Conservation (phyloP, 768 basidiomycete species). For the Tylopilus sp. region DNA sequence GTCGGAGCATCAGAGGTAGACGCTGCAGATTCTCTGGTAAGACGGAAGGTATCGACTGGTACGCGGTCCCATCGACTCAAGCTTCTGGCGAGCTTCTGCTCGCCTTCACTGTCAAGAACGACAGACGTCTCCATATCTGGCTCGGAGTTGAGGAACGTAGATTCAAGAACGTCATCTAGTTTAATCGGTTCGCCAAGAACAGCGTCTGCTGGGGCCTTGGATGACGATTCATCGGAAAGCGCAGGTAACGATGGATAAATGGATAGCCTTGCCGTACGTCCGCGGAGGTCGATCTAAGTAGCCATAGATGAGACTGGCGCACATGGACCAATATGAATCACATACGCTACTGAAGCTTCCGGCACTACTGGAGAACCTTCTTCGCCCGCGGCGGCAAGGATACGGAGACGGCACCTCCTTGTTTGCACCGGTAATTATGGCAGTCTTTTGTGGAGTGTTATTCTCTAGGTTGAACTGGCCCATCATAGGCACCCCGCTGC, state of each 20-base stretch:
- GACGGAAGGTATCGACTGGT: conserved; percentile 69
- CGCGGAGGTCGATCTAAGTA: conserved; percentile 28
- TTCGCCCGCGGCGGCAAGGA: conserved; percentile 23
- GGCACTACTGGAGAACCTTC: conserved; percentile 28
- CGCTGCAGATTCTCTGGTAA: conserved; percentile 42
- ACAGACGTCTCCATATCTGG: conserved; percentile 34
- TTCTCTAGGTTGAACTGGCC: conserved; percentile 34
- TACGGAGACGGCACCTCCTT: conserved; percentile 34
- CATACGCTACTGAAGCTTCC: conserved; percentile 38
- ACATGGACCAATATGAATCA: conserved; percentile 9
- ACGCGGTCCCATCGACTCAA: conserved; percentile 73
- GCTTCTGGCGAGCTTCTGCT: conserved; percentile 42
- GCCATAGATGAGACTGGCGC: conserved; percentile 5
- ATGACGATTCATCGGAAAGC: conserved; percentile 35
- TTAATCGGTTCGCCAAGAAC: conserved; percentile 48
- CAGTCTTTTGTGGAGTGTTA: conserved; percentile 16
- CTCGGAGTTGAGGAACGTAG: conserved; percentile 65
- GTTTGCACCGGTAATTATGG: conserved; percentile 29
- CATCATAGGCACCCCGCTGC: conserved; percentile 33
- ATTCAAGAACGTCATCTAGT: conserved; percentile 75
- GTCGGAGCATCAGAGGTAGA: conserved; percentile 27
- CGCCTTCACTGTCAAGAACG: conserved; percentile 34
- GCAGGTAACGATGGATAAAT: conserved; percentile 31
- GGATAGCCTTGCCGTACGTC: conserved; percentile 34
- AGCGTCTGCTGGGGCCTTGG: conserved; percentile 35